phyloP scores from a whole-genome alignment of 176 grass and related monocot species.

The Paspalum notatum region DNA sequence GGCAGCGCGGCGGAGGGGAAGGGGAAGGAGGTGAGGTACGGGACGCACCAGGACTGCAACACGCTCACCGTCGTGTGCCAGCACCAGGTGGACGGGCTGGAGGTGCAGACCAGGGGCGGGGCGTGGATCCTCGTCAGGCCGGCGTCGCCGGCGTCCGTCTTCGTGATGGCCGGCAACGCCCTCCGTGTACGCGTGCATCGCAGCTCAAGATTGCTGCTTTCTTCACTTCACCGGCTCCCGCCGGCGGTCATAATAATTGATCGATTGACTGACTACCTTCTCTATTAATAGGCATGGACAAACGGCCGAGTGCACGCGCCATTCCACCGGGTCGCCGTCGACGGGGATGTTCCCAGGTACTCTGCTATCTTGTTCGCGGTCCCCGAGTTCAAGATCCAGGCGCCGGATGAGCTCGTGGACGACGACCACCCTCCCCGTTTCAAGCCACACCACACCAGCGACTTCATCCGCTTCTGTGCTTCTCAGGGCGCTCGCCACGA shows the following conservation, averaged over 20 bases:
- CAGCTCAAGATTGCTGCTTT: no score
- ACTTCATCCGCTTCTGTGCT: slow-evolving; percentile 41
- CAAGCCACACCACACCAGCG: slow-evolving; percentile 33
- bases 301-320: slow-evolving; percentile 51
- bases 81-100: slow-evolving; percentile 68
- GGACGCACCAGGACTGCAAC: slow-evolving; percentile 59
- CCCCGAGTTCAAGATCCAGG: slow-evolving; percentile 30
- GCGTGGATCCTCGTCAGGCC: slow-evolving; percentile 49
- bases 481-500: slow-evolving; percentile 41
- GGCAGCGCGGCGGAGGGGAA: slow-evolving; percentile 20
- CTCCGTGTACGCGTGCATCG: slow-evolving; percentile 66
- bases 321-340: slow-evolving; percentile 49
- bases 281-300: slow-evolving; percentile 58
- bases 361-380: slow-evolving; percentile 62
- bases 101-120: slow-evolving; percentile 62
- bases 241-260: no score
- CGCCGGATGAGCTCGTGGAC: slow-evolving; percentile 61
- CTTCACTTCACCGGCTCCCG: no score
- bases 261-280: no score
- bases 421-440: slow-evolving; percentile 58
- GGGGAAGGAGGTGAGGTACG: slow-evolving; percentile 31
- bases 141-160: slow-evolving; percentile 52
- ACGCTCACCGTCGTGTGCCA: slow-evolving; percentile 64
- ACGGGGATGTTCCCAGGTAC: slow-evolving; percentile 52
- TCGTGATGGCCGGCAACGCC: slow-evolving; percentile 72